Conservation (phyloP, 257 asterid species). For the Asclepias syriaca region DNA sequence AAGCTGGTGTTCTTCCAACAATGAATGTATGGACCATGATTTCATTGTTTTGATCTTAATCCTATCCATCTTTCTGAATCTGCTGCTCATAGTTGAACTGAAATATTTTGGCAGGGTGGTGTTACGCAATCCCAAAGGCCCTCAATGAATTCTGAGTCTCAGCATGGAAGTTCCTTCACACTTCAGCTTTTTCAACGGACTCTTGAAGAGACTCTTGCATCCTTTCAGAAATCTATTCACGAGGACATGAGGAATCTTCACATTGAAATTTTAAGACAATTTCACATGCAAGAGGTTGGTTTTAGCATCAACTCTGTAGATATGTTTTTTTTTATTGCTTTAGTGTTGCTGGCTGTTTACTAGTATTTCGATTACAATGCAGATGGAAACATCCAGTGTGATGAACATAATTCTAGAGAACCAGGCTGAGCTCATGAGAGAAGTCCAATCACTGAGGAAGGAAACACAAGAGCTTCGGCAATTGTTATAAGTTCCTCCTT, state of each 20-base stretch:
- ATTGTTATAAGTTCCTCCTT: constrained; percentile 38
- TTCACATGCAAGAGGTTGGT: constrained; percentile 90
- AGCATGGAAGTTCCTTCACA: constrained; percentile 74
- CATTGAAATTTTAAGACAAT: constrained; percentile 75
- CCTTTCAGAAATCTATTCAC: constrained; percentile 84
- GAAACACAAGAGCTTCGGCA: constrained; percentile 80
- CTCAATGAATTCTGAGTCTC: constrained; percentile 42
- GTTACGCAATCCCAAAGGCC: constrained; percentile 35
- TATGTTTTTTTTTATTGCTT: neutral
- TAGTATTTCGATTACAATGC: constrained; percentile 24
- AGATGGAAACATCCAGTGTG: constrained; percentile 71
- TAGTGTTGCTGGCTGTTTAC: neutral
- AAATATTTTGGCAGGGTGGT: constrained; percentile 54
- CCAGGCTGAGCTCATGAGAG: constrained; percentile 76
- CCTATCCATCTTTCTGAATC: neutral
- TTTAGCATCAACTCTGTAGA: neutral
- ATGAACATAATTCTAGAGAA: constrained; percentile 59
- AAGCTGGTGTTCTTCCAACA: constrained; percentile 38
- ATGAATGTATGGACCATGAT: constrained; percentile 51
- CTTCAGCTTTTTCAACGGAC: constrained; percentile 92
- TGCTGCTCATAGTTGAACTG: constrained; percentile 2
- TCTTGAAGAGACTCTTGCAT: constrained; percentile 79
- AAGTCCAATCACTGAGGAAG: constrained; percentile 60
- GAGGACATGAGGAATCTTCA: constrained; percentile 93
- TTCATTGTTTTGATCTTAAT: constrained; percentile 7